phyloP scores from a whole-genome alignment of 2,329 filamentous ascomycete genomes.

The Monilinia aucupariae region DNA sequence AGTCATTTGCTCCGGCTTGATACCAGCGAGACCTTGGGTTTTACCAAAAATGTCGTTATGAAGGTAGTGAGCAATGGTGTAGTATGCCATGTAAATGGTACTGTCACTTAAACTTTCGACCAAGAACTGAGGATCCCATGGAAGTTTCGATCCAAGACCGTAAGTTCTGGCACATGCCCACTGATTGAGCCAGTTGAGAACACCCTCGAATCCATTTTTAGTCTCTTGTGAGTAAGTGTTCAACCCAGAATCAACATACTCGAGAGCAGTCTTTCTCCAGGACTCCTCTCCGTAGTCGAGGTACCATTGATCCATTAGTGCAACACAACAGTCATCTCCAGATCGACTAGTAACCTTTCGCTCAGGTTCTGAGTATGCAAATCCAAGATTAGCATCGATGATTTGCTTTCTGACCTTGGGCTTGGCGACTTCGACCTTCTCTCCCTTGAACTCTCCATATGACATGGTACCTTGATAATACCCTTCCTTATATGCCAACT shows the following conservation, averaged over 20 bases:
- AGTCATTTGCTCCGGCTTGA: slow-evolving; percentile 80
- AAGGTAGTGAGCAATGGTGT: slow-evolving; percentile 60
- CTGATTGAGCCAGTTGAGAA: slow-evolving; percentile 86
- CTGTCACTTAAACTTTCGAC: slow-evolving; percentile 90
- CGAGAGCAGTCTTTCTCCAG: slow-evolving; percentile 73
- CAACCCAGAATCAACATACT: slow-evolving; percentile 66
- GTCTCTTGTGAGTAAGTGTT: slow-evolving; percentile 78
- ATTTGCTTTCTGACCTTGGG: slow-evolving; percentile 75
- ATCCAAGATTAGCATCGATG: slow-evolving; percentile 71
- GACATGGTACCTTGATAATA: slow-evolving; percentile 94
- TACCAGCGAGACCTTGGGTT: slow-evolving; percentile 58
- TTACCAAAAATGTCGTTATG: slow-evolving; percentile 84
- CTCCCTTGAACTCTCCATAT: slow-evolving; percentile 80
- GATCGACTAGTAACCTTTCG: slow-evolving; percentile 82
- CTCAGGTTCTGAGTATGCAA: slow-evolving; percentile 91
- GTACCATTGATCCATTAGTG: slow-evolving; percentile 95
- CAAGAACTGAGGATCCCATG: slow-evolving; percentile 86
- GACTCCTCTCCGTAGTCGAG: slow-evolving; percentile 89
- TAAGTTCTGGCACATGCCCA: slow-evolving; percentile 94
- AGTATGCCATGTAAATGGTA: slow-evolving; percentile 87
- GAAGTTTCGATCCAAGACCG: slow-evolving; percentile 87
- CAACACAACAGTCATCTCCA: slow-evolving; percentile 87
- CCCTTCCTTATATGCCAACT: slow-evolving; percentile 92
- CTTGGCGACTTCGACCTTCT: slow-evolving; percentile 82
- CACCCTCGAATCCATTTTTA: slow-evolving; percentile 74